These are phyloP conservation scores for Scedosporium aurantiacum DNA, from an alignment of 2,329 filamentous ascomycete species.

Conservation along the genomic window DNA sequence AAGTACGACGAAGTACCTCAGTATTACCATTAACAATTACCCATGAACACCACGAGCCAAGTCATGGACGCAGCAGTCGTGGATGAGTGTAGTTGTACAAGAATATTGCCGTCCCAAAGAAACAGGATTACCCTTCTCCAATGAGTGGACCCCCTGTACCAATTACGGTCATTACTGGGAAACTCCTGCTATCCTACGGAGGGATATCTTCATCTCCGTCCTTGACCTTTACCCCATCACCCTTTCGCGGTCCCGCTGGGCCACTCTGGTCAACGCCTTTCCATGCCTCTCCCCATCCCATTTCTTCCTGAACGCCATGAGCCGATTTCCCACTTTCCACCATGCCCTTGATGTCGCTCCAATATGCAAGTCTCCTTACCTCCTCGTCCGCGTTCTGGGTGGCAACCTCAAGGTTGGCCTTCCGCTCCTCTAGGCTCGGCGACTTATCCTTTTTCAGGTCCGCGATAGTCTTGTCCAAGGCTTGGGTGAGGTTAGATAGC, in stretches of 20 bases:
- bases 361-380: constrained; percentile 72
- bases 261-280: constrained; percentile 44
- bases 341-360: constrained; percentile 71
- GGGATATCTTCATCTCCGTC: neutral
- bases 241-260: constrained; percentile 24
- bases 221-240: neutral
- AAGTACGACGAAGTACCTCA: too few relatives aligned
- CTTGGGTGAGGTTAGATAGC: constrained; percentile 56
- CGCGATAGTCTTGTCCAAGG: constrained; percentile 32
- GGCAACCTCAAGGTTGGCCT: constrained; percentile 61
- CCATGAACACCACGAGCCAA: too few relatives aligned
- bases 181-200: neutral
- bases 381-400: constrained; percentile 69
- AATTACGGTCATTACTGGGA: neutral
- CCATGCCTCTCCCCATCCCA: constrained; percentile 34
- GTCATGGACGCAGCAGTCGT: too few relatives aligned
- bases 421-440: constrained; percentile 28
- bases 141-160: neutral
- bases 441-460: constrained; percentile 26
- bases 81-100: neutral
- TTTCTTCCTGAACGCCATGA: constrained; percentile 27
- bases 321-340: constrained; percentile 39
- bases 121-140: neutral
- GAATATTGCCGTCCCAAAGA: neutral
- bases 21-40: too few relatives aligned